A percentile compares a stretch with the other conserved stretches of the same genome.
phyloP scores from a whole-genome alignment of 768 basidiomycete genomes.

The Saitozyma podzolica region DNA sequence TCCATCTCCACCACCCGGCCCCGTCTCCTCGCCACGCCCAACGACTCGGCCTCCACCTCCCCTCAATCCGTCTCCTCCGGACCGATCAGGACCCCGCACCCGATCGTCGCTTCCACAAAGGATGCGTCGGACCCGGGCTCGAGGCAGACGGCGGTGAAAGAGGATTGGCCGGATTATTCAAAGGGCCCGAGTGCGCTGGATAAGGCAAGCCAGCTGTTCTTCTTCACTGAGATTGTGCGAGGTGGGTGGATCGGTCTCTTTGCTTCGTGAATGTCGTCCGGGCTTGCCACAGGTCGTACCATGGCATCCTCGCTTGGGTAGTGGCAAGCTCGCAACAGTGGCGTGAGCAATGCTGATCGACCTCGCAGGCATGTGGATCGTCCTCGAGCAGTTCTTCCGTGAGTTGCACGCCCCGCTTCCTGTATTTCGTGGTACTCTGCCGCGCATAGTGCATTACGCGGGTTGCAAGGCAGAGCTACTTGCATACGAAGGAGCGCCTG shows the following conservation, averaged over 20 bases:
- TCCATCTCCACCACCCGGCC: constrained; percentile 25
- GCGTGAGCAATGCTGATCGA: too few relatives aligned
- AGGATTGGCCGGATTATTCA: constrained; percentile 49
- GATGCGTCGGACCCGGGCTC: constrained; percentile 24
- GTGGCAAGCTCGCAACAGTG: too few relatives aligned
- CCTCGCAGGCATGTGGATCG: constrained; percentile 90
- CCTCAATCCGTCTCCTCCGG: constrained; percentile 33
- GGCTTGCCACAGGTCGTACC: not conserved
- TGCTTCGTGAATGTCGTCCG: not conserved
- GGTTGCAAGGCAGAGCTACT: too few relatives aligned
- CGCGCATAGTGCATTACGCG: not conserved
- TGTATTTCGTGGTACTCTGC: not conserved
- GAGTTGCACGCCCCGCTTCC: constrained; percentile 53
- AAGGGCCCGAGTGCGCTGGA: constrained; percentile 84
- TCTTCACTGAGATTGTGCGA: constrained; percentile 97
- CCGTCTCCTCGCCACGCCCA: constrained; percentile 33
- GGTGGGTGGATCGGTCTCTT: constrained; percentile 57
- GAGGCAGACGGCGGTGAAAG: constrained; percentile 19
- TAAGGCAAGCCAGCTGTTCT: constrained; percentile 94
- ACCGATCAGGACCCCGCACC: constrained; percentile 39
- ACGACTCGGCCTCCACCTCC: constrained; percentile 14
- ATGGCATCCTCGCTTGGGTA: too few relatives aligned
- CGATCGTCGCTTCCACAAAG: constrained; percentile 18
- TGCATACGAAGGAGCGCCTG: too few relatives aligned
- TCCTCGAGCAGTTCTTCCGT: constrained; percentile 58